These are phyloP conservation scores for Reticulascus tulasneorum DNA, from an alignment of 2,329 filamentous ascomycete genomes.

Conservation along the genomic window DNA sequence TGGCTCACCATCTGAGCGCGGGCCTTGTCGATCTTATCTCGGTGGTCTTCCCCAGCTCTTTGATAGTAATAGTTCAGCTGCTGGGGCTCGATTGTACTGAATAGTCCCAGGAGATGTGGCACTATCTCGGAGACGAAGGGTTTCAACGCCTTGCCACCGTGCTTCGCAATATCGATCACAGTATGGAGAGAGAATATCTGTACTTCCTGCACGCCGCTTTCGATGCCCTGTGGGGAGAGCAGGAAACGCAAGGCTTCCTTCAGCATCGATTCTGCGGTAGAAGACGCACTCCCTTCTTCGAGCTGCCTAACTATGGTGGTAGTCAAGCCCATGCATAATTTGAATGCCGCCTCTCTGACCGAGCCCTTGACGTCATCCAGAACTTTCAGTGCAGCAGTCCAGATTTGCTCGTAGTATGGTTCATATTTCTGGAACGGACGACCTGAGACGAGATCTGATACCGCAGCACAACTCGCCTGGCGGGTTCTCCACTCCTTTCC, in stretches of 20 bases:
- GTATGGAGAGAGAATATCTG: slow-evolving; percentile 79
- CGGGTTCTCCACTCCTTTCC: slow-evolving; percentile 91
- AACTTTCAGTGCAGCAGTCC: slow-evolving; percentile 82
- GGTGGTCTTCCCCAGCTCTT: slow-evolving; percentile 79
- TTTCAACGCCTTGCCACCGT: slow-evolving; percentile 72
- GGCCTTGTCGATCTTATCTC: slow-evolving; percentile 86
- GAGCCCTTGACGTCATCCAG: slow-evolving; percentile 94
- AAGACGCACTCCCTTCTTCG: slow-evolving; percentile 69
- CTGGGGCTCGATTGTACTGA: slow-evolving; percentile 87
- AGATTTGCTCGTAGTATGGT: slow-evolving; percentile 78
- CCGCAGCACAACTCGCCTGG: slow-evolving; percentile 86
- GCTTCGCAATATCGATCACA: slow-evolving; percentile 85
- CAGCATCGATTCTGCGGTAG: slow-evolving; percentile 74
- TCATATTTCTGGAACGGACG: slow-evolving; percentile 74
- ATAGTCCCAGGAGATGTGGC: slow-evolving; percentile 72
- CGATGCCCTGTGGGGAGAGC: slow-evolving; percentile 81
- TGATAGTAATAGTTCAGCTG: slow-evolving; percentile 90
- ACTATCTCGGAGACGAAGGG: slow-evolving; percentile 80
- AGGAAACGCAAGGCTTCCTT: slow-evolving; percentile 86
- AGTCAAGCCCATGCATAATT: slow-evolving; percentile 78
- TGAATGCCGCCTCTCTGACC: slow-evolving; percentile 75
- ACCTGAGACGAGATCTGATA: slow-evolving; percentile 83
- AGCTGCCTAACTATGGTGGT: slow-evolving; percentile 81
- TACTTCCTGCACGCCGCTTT: slow-evolving; percentile 84
- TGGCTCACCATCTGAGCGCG: slow-evolving; percentile 76